Conservation (phyloP, 805 yeast species). For the Zygoascus flipseniorum region DNA sequence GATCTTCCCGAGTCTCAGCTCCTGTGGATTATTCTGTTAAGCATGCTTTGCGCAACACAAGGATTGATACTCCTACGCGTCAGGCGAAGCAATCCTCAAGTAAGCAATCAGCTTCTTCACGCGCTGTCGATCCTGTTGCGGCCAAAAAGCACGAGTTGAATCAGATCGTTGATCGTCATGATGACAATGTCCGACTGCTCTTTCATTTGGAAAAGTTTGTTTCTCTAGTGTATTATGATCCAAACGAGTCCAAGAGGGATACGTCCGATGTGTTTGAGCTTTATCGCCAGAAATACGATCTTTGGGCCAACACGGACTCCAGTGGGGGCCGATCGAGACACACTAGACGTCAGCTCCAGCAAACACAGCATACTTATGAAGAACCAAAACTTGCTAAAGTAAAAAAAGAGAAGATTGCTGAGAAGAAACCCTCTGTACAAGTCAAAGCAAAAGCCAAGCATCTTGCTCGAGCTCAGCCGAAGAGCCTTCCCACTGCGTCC, state of each 20-base stretch:
- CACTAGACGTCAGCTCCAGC: conserved; percentile 21
- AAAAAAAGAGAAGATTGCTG: neutral
- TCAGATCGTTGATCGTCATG: conserved; percentile 24
- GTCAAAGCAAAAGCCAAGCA: neutral
- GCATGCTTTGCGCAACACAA: neutral
- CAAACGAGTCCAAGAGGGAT: conserved; percentile 28
- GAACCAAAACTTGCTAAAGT: neutral
- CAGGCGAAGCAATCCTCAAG: neutral
- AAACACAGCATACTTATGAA: conserved; percentile 9
- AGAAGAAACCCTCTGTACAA: neutral
- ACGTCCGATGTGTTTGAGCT: conserved; percentile 25
- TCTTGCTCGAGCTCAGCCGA: neutral
- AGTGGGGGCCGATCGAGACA: conserved; percentile 24
- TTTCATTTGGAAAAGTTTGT: conserved; percentile 34
- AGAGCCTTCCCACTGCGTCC: neutral
- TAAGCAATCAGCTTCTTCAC: neutral
- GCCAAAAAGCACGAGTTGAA: conserved; percentile 9
- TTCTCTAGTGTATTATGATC: conserved; percentile 32
- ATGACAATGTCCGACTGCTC: conserved; percentile 29
- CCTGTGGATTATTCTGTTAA: neutral
- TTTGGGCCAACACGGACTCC: conserved; percentile 32
- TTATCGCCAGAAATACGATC: conserved; percentile 25
- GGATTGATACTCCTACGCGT: neutral
- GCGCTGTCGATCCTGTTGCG: neutral
- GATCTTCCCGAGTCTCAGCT: neutral